Evolutionary conservation across 108 stramenopile species (phyloP), one percentile per base, ranked within the genome.

Genomic region (Cyclotella cryptica): DNA sequence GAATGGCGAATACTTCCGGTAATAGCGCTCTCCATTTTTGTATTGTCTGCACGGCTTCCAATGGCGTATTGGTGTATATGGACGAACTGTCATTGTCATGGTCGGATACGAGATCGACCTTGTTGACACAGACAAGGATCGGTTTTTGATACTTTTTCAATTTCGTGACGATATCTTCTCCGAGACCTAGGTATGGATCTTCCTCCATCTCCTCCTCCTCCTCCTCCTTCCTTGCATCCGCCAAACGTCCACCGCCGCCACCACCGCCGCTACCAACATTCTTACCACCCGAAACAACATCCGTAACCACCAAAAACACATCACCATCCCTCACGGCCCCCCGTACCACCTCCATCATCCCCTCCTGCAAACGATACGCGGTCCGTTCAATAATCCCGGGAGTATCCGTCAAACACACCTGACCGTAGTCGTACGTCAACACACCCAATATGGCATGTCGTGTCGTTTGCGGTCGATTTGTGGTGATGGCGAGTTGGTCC

Each of bases 401-500:
- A 42, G 97, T 98, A 69, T 98, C 97, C 60, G 88, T 75, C 10
- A 97, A 58, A 66, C 92, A 95, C n/a, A 96, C 47, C 67, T 97
- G 97, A 44, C 84, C 72, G 28, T 77, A 59, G n/a, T 79, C 53
- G 21, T 83, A 86, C 15, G 93, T 90, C 69, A 96, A 54, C 12
- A 98, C 83, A 10, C 95, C 97, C 40, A 95, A 57, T 53, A 96
- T 96, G 24, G 95, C 87, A 66, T 96, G 95, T 12, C 96, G 88
- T 26, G 97, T 98, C 27, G 97, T 98, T 75, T 98, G 97, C 0
- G 96, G 95, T 55, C 94, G 87, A 21, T 72, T 66, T 11, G 94
- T 95, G 26, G 94, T 87, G 70, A 94, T 89, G 79, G 90, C 92
- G 28, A 98, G 72, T 51, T 85, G 70, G 53, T 92, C 84, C 64